These are phyloP conservation scores for Cornus kousa DNA, from an alignment of 148 eudicot genomes.

Conservation along the genomic window DNA sequence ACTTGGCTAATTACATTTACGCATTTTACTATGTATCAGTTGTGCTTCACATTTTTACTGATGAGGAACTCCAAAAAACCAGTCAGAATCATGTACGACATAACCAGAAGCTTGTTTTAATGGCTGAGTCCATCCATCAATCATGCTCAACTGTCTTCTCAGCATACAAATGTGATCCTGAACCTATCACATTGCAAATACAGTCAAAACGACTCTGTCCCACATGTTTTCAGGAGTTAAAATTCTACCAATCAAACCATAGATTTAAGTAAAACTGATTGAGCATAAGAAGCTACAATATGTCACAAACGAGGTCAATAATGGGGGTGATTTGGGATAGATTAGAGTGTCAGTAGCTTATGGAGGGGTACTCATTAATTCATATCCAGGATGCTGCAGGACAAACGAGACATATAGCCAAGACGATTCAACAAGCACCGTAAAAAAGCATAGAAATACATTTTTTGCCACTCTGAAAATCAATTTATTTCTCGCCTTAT, in stretches of 20 bases:
- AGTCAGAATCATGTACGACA: constrained; percentile 16
- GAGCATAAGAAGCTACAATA: not conserved
- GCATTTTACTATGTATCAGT: constrained; percentile 4
- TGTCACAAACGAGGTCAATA: not conserved
- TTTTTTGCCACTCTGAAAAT: no score
- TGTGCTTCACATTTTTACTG: not conserved
- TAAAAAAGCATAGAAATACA: not conserved
- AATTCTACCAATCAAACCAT: not conserved
- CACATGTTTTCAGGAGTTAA: not conserved
- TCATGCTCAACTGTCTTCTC: constrained; percentile 51
- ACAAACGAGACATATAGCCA: not conserved
- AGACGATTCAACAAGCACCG: not conserved
- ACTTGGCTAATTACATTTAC: constrained; percentile 2
- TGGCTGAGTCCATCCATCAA: constrained; percentile 48
- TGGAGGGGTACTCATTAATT: not conserved
- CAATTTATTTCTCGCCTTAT: no score
- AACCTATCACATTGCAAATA: constrained; percentile 42
- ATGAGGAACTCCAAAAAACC: constrained; percentile 1
- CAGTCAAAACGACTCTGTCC: constrained; percentile 7
- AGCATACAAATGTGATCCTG: constrained; percentile 72
- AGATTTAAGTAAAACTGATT: constrained; percentile 1
- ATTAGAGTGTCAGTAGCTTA: not conserved
- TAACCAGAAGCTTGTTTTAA: constrained; percentile 37
- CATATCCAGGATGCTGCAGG: not conserved
- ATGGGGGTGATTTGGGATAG: not conserved